These are phyloP conservation scores for Leptoxyphium fumago DNA, from an alignment of 2,329 filamentous ascomycete genomes.

Conservation along the genomic window DNA sequence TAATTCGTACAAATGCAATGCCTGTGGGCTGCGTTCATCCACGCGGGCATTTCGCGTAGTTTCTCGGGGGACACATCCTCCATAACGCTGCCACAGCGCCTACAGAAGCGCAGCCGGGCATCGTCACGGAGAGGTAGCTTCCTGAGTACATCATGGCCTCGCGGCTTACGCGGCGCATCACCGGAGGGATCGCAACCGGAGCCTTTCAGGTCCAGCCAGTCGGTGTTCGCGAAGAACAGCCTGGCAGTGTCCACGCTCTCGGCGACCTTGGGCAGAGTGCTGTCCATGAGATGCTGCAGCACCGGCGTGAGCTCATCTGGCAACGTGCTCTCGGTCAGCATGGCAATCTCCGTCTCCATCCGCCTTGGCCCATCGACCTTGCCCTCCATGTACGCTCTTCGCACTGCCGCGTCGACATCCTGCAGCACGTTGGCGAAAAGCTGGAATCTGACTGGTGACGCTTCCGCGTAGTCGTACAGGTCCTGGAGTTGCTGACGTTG, in stretches of 20 bases:
- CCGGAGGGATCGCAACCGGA: neutral
- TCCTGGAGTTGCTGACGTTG: conserved; percentile 35
- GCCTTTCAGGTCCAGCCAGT: conserved; percentile 41
- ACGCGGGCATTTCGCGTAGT: conserved; percentile 11
- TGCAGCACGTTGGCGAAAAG: conserved; percentile 33
- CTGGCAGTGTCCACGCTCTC: conserved; percentile 47
- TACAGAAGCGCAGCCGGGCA: conserved; percentile 25
- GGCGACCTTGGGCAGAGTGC: conserved; percentile 41
- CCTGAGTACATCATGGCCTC: conserved; percentile 44
- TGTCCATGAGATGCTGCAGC: conserved; percentile 33
- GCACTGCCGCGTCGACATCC: conserved; percentile 53
- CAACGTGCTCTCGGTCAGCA: conserved; percentile 38
- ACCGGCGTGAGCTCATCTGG: conserved; percentile 36
- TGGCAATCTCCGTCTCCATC: conserved; percentile 35
- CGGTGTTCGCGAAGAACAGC: conserved; percentile 60
- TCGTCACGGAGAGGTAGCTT: conserved; percentile 29
- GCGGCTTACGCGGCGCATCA: conserved; percentile 15
- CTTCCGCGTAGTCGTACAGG: conserved; percentile 35
- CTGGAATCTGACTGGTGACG: conserved; percentile 31
- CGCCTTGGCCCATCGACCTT: conserved; percentile 31
- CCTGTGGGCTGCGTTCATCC: conserved; percentile 17
- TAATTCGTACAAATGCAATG: conserved; percentile 18
- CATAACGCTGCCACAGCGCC: conserved; percentile 31
- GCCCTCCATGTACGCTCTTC: conserved; percentile 37
- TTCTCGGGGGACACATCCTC: conserved; percentile 26